Evolutionary conservation across 108 stramenopile species (phyloP).

Genomic region (Hondaea fermentalgiana): DNA sequence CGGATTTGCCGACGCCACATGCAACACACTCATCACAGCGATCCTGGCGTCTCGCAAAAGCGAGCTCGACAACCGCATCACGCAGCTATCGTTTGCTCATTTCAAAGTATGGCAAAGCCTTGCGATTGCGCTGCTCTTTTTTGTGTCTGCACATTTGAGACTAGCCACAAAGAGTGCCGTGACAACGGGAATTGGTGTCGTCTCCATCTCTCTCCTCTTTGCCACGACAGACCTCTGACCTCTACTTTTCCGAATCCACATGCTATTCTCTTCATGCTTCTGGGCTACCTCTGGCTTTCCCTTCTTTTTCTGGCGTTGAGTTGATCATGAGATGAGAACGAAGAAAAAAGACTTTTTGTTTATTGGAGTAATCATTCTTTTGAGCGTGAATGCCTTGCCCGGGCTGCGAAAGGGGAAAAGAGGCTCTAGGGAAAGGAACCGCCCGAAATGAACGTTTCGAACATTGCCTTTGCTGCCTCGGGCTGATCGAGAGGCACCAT

Average conservation of each 20-base stretch:
- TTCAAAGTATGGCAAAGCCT: not conserved
- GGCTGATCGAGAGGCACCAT: slow-evolving; percentile 52
- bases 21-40: not conserved
- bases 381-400: too few relatives aligned
- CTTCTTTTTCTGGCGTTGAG: too few relatives aligned
- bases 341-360: too few relatives aligned
- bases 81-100: not conserved
- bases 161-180: not conserved
- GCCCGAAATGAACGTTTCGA: slow-evolving; percentile 35
- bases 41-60: not conserved
- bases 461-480: slow-evolving; percentile 32
- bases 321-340: too few relatives aligned
- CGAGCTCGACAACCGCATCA: not conserved
- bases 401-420: too few relatives aligned
- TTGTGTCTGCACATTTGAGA: not conserved
- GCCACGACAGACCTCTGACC: not conserved
- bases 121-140: not conserved
- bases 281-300: too few relatives aligned
- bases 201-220: not conserved
- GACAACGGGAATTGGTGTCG: not conserved
- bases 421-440: not conserved
- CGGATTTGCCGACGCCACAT: not conserved
- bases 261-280: not conserved
- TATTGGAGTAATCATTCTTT: too few relatives aligned
- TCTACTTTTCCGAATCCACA: not conserved